phyloP scores from a whole-genome alignment of 78 protist genomes.

The Planoprotostelium fungivorum region DNA sequence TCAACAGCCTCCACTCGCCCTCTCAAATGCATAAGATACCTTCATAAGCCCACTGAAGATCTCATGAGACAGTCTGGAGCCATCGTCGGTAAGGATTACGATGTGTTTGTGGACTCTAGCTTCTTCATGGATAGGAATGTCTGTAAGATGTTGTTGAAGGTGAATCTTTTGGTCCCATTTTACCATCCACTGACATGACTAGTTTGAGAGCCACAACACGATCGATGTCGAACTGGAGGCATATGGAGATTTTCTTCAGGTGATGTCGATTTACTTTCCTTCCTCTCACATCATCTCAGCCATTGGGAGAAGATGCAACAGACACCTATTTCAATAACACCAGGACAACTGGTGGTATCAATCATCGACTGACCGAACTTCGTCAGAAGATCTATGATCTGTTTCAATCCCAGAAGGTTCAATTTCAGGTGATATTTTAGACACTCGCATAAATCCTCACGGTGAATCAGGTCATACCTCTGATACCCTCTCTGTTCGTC shows the following conservation, averaged over 20 bases:
- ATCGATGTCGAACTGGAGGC: constrained; percentile 41
- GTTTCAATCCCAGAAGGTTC: neutral
- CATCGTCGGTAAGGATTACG: constrained; percentile 6
- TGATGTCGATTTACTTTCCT: neutral
- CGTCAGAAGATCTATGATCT: neutral
- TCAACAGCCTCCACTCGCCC: neutral
- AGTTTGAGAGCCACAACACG: constrained; percentile 17
- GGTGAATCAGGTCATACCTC: constrained; percentile 18
- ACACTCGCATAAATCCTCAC: constrained; percentile 10
- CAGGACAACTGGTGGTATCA: neutral
- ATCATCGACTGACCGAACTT: neutral
- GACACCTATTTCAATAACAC: neutral
- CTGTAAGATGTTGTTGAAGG: neutral
- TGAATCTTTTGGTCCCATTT: neutral
- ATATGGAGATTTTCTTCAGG: constrained; percentile 42
- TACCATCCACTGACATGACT: neutral
- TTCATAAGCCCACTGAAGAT: constrained; percentile 39
- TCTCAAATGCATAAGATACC: constrained; percentile 16
- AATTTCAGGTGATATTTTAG: constrained; percentile 1
- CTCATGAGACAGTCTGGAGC: constrained; percentile 22
- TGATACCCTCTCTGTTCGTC: constrained; percentile 35
- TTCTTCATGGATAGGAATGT: constrained; percentile 20
- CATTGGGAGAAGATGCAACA: constrained; percentile 14
- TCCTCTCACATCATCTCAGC: neutral
- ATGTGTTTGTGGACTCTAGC: constrained; percentile 39